Conservation (phyloP, 257 asterid species). For the Prunella vulgaris region DNA sequence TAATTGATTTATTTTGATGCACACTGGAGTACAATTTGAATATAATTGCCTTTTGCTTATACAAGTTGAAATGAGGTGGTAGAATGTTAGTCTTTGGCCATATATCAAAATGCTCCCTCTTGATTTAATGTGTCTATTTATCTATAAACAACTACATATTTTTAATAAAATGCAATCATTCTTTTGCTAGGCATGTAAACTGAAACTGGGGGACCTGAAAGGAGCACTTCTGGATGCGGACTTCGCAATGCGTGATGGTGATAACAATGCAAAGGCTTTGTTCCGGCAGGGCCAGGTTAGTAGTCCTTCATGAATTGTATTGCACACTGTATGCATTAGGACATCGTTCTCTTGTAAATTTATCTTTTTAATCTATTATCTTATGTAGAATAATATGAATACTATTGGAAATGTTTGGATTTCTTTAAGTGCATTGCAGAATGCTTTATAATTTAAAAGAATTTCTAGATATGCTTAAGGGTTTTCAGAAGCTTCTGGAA, state of each 20-base stretch:
- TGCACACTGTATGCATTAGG: background rate
- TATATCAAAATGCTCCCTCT: background rate
- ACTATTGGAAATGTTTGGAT: background rate
- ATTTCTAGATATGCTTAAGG: background rate
- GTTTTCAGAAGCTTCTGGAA: background rate
- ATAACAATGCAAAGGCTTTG: conserved; percentile 90
- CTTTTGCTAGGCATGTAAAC: conserved; percentile 71
- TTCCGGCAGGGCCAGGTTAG: conserved; percentile 98
- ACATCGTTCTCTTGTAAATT: background rate
- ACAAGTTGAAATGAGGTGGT: background rate
- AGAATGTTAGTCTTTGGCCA: background rate
- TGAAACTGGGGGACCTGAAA: conserved; percentile 76
- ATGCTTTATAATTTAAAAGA: no score
- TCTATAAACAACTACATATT: background rate
- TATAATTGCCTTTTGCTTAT: background rate
- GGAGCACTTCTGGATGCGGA: conserved; percentile 96
- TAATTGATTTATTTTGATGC: background rate
- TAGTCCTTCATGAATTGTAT: conserved; percentile 1
- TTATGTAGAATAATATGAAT: no score
- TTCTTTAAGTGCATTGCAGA: background rate
- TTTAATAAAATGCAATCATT: background rate
- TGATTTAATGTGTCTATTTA: background rate
- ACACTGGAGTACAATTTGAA: background rate
- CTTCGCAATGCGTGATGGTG: conserved; percentile 95
- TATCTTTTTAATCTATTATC: background rate